Percentiles rank a stretch among this genome's conserved stretches.
Evolutionary conservation across 805 yeast genomes (phyloP).

Genomic region (Naumovozyma dairenensis): DNA sequence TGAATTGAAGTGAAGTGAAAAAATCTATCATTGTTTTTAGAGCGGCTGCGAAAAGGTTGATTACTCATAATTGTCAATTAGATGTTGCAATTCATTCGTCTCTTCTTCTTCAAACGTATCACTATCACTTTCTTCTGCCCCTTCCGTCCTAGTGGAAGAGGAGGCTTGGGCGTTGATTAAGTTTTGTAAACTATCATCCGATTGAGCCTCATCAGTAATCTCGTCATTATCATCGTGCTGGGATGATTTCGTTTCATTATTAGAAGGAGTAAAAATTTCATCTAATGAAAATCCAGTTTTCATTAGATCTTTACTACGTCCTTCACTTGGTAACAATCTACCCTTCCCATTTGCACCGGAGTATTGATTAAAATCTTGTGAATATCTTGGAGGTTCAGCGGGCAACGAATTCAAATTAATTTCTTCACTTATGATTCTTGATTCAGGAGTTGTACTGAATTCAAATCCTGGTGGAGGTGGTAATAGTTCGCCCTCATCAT

Average conservation of each 20-base stretch:
- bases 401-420: conserved; percentile 29
- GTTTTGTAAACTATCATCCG: conserved; percentile 1
- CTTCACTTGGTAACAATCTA: background rate
- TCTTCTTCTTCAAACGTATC: conserved; percentile 4
- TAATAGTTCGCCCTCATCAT: conserved; percentile 21
- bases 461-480: conserved; percentile 33
- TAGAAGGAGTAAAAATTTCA: too few relatives aligned
- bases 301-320: conserved; percentile 4
- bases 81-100: conserved; percentile 6
- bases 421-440: conserved; percentile 17
- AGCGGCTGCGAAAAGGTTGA: too few relatives aligned
- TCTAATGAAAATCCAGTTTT: conserved; percentile 2
- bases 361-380: conserved; percentile 17
- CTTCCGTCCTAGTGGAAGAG: too few relatives aligned
- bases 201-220: conserved; percentile 9
- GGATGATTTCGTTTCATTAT: too few relatives aligned
- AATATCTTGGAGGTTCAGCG: conserved; percentile 32
- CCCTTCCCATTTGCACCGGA: background rate
- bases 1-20: too few relatives aligned
- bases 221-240: conserved; percentile 10
- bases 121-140: background rate
- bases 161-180: background rate
- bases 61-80: too few relatives aligned
- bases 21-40: too few relatives aligned
- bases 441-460: conserved; percentile 22